Percentiles rank a stretch among this genome's conserved stretches.
Conservation (phyloP, 1,284 basidiomycete genomes). For the Phylloboletellus chloephorus region DNA sequence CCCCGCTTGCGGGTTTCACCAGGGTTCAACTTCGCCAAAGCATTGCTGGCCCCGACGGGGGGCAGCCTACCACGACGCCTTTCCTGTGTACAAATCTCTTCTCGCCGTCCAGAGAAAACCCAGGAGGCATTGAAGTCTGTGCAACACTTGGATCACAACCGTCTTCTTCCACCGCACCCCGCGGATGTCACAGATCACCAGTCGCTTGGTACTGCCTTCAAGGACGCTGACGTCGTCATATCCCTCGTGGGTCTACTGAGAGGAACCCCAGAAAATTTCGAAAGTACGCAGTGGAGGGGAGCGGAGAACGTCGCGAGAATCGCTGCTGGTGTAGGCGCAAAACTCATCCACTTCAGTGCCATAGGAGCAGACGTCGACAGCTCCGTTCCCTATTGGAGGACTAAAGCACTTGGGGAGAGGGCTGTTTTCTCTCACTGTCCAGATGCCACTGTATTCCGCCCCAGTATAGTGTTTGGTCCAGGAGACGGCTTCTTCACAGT, state of each 20-base stretch:
- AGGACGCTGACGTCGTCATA: conserved; percentile 50
- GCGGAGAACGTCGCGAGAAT: conserved; percentile 57
- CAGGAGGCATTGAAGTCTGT: conserved; percentile 29
- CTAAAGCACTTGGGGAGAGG: conserved; percentile 60
- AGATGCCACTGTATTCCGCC: conserved; percentile 56
- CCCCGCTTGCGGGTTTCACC: neutral
- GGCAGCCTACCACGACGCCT: conserved; percentile 4
- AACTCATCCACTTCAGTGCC: conserved; percentile 56
- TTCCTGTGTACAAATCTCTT: conserved; percentile 46
- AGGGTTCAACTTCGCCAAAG: conserved; percentile 56
- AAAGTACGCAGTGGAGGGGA: conserved; percentile 57
- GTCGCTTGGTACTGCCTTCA: conserved; percentile 44
- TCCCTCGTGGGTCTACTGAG: conserved; percentile 63
- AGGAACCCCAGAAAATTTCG: conserved; percentile 50
- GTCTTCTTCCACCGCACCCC: conserved; percentile 41
- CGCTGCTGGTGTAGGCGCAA: conserved; percentile 44
- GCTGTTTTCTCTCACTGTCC: conserved; percentile 45
- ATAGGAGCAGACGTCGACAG: conserved; percentile 52
- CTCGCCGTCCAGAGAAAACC: conserved; percentile 45
- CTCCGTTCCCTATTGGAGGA: conserved; percentile 48
- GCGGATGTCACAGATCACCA: conserved; percentile 49
- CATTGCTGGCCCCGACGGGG: conserved; percentile 30
- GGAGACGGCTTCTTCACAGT: conserved; percentile 71
- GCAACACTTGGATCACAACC: conserved; percentile 19
- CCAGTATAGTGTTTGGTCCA: conserved; percentile 67